phyloP scores from a whole-genome alignment of 768 basidiomycete species.

The Boletellus emodensis region DNA sequence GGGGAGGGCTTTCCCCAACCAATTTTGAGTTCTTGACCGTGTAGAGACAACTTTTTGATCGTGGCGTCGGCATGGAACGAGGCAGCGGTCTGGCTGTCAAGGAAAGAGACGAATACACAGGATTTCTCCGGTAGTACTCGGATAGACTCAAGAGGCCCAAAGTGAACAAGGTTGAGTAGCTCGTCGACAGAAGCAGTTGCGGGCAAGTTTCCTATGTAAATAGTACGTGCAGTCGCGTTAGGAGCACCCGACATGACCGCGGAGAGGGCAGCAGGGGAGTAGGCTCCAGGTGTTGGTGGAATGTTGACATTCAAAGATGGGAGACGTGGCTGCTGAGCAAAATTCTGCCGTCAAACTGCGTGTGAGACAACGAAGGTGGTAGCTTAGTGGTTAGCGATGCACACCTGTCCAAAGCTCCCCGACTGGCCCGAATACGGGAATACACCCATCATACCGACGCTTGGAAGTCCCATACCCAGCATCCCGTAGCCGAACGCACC shows the following conservation, averaged over 20 bases:
- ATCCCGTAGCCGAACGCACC: conserved; percentile 60
- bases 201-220: conserved; percentile 96
- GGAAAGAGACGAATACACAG: conserved; percentile 97
- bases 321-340: conserved; percentile 47
- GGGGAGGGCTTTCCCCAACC: conserved; percentile 97
- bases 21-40: conserved; percentile 96
- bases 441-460: conserved; percentile 65
- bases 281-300: conserved; percentile 66
- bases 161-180: conserved; percentile 94
- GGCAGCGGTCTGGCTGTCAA: conserved; percentile 87
- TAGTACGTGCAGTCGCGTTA: conserved; percentile 73
- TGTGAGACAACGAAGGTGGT: background rate
- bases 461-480: conserved; percentile 77
- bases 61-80: conserved; percentile 97
- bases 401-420: conserved; percentile 64
- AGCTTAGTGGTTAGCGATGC: background rate
- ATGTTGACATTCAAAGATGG: conserved; percentile 66
- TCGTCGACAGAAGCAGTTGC: conserved; percentile 96
- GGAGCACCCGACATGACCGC: conserved; percentile 65
- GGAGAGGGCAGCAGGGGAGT: conserved; percentile 74
- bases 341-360: conserved; percentile 33
- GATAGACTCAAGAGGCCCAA: conserved; percentile 93
- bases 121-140: conserved; percentile 95
- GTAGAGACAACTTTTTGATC: conserved; percentile 88
- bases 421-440: conserved; percentile 73